Evolutionary conservation across 306 rosid species (phyloP).

Genomic region (Comarum palustre): DNA sequence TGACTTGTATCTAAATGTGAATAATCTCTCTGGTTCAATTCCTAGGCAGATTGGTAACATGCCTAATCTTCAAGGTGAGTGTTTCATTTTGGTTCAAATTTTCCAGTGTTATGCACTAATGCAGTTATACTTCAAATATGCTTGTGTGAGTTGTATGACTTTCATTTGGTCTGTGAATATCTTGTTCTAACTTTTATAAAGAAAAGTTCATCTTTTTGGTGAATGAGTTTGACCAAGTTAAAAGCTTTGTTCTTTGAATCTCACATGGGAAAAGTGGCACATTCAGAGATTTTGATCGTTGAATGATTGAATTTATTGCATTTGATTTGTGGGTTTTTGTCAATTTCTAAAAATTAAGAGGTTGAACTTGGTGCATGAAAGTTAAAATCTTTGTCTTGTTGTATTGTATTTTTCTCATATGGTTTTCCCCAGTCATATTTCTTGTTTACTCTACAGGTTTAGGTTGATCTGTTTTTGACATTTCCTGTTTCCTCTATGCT

Average conservation of each 20-base stretch:
- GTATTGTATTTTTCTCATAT: neutral
- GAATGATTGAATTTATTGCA: neutral
- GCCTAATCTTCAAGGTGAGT: constrained; percentile 48
- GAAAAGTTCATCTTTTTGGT: neutral
- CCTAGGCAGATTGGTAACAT: constrained; percentile 41
- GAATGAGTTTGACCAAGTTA: neutral
- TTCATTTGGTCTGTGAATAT: neutral
- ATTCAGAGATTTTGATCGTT: neutral
- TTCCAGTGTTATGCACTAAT: neutral
- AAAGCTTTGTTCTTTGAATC: constrained; percentile 7
- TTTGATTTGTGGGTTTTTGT: neutral
- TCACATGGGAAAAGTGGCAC: neutral
- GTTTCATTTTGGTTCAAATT: neutral
- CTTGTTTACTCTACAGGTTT: neutral
- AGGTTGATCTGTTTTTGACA: constrained; percentile 9
- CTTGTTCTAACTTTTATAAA: neutral
- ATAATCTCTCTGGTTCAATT: constrained; percentile 45
- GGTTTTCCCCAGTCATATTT: neutral
- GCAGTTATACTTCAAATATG: too few species aligned
- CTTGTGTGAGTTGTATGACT: neutral
- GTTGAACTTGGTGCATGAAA: neutral
- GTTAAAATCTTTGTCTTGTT: neutral
- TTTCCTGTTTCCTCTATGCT: neutral
- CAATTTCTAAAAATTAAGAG: neutral
- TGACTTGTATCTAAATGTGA: constrained; percentile 52